Percentiles rank a stretch among this genome's conserved stretches.
Conservation (phyloP, 2,329 filamentous ascomycete genomes). For the Beauveria rudraprayagi region DNA sequence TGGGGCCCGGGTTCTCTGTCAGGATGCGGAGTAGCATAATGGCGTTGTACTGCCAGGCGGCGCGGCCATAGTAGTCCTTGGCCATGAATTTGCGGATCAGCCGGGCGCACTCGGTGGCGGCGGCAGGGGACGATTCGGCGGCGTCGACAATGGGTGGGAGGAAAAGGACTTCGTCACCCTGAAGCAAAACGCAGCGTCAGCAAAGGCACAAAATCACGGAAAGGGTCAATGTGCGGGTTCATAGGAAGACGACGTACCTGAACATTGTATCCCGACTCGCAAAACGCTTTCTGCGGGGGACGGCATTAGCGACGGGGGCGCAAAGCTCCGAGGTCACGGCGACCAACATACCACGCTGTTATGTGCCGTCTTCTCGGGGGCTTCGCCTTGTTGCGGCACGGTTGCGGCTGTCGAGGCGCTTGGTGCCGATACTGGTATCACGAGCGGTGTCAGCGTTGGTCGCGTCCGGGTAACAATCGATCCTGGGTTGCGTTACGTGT, state of each 20-base stretch:
- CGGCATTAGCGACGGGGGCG: neutral
- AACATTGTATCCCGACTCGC: constrained; percentile 60
- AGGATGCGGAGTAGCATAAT: constrained; percentile 93
- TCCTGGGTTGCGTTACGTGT: constrained; percentile 17
- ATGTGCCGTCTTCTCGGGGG: constrained; percentile 58
- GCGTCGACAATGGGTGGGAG: constrained; percentile 90
- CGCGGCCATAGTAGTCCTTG: constrained; percentile 56
- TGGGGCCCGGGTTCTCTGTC: constrained; percentile 80
- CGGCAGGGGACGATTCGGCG: constrained; percentile 82
- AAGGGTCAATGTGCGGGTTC: constrained; percentile 5
- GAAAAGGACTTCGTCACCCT: constrained; percentile 86
- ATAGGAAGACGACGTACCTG: constrained; percentile 35
- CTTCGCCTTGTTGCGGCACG: constrained; percentile 33
- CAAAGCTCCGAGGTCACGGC: neutral
- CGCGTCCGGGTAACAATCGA: neutral
- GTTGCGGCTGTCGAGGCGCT: neutral
- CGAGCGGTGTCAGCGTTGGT: constrained; percentile 8
- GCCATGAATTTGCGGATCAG: constrained; percentile 76
- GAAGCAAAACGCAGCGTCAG: constrained; percentile 6
- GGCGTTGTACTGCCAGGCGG: constrained; percentile 85
- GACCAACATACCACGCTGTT: constrained; percentile 53
- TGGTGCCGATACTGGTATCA: neutral
- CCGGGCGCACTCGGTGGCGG: constrained; percentile 72
- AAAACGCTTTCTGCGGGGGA: constrained; percentile 62
- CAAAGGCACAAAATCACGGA: neutral